Conservation (phyloP, 148 eudicot species). For the Amaranthus hypochondriacus region DNA sequence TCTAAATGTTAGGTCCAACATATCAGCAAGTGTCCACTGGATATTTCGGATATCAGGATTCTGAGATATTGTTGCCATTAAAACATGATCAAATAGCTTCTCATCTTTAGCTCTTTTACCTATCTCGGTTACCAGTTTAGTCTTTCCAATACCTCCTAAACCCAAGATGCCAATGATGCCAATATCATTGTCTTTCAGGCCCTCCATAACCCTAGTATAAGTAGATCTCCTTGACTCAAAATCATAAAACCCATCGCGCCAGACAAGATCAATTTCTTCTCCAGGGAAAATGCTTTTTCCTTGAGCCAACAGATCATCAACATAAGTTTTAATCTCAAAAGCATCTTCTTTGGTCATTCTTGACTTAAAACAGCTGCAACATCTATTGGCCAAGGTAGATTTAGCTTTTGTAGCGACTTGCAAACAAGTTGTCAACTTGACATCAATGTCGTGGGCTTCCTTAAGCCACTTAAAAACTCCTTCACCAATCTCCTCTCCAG, state of each 20-base stretch:
- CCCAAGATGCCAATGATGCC: not conserved
- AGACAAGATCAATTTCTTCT: not conserved
- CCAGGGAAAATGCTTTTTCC: not conserved
- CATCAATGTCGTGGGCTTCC: not conserved
- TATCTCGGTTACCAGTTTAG: not conserved
- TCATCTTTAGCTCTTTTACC: not conserved
- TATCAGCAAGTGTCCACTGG: not conserved
- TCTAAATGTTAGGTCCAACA: not conserved
- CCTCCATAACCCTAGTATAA: not conserved
- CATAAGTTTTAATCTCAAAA: too few relatives aligned
- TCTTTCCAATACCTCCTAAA: constrained; percentile 3
- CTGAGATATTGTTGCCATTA: not conserved
- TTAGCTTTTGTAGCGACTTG: not conserved
- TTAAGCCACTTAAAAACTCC: not conserved
- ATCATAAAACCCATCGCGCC: not conserved
- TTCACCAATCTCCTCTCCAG: not conserved
- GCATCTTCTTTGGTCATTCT: too few relatives aligned
- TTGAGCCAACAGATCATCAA: not conserved
- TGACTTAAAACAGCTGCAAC: too few relatives aligned
- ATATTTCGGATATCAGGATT: not conserved
- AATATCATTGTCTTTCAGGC: not conserved
- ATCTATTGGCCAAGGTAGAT: not conserved
- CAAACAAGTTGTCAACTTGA: not conserved
- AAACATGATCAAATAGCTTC: not conserved
- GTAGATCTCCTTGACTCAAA: not conserved